Percentiles rank a stretch among this genome's conserved stretches.
Evolutionary conservation across 805 yeast species (phyloP).

Genomic region (Novakomyces olei): DNA sequence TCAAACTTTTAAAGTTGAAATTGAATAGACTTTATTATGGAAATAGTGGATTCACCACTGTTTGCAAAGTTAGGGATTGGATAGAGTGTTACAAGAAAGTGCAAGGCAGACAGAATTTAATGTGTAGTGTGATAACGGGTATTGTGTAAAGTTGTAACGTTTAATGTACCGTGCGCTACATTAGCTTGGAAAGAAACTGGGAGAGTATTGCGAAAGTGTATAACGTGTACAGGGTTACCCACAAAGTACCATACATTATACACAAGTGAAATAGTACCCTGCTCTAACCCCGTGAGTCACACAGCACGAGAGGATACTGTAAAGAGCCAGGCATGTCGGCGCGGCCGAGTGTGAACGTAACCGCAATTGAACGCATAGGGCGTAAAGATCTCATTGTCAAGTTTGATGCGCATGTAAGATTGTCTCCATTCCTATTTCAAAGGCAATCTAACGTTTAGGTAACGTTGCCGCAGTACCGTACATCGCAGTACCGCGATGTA

Average conservation of each 20-base stretch:
- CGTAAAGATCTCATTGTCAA: too few relatives aligned
- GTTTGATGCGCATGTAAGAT: too few relatives aligned
- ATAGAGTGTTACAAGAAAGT: too few relatives aligned
- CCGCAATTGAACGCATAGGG: too few relatives aligned
- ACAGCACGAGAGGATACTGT: neutral
- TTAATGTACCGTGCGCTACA: neutral
- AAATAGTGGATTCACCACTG: neutral
- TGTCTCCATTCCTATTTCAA: too few relatives aligned
- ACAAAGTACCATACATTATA: neutral
- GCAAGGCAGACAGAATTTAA: too few relatives aligned
- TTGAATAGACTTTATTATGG: neutral
- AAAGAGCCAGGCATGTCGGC: too few relatives aligned
- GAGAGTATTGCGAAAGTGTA: neutral
- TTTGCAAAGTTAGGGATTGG: neutral
- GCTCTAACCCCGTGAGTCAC: neutral
- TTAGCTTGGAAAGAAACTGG: neutral
- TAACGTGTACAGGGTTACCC: neutral
- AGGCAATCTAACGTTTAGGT: too few relatives aligned
- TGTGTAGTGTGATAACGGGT: neutral
- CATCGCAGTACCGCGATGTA: conserved; percentile 42
- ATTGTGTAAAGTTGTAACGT: neutral
- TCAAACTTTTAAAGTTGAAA: neutral
- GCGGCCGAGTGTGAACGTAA: too few relatives aligned
- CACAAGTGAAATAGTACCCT: neutral
- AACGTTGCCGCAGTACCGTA: too few relatives aligned